Percentiles rank a stretch among this genome's conserved stretches.
These are phyloP conservation scores for Pleurostoma richardsiae DNA, from an alignment of 2,329 filamentous ascomycete species.

Conservation along the genomic window DNA sequence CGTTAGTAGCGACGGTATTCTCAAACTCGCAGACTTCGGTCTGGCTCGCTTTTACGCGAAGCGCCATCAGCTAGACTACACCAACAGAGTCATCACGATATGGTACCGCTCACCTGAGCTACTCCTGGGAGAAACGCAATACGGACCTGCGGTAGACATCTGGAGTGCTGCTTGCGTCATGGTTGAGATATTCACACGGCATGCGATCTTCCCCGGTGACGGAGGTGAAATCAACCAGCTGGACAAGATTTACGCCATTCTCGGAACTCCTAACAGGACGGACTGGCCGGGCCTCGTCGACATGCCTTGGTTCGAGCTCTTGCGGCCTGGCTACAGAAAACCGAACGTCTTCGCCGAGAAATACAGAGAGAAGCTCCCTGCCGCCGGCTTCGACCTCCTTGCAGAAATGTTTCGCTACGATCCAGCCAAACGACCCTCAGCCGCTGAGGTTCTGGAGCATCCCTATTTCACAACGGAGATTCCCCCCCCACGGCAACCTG, in stretches of 20 bases:
- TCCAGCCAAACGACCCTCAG: slow-evolving; percentile 75
- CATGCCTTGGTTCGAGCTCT: slow-evolving; percentile 94
- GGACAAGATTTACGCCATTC: slow-evolving; percentile 89
- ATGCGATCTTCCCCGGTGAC: slow-evolving; percentile 92
- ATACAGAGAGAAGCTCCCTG: slow-evolving; percentile 72
- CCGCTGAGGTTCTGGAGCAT: slow-evolving; percentile 79
- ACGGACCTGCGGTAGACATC: slow-evolving; percentile 85
- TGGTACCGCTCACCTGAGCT: slow-evolving; percentile 94
- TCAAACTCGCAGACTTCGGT: slow-evolving; percentile 95
- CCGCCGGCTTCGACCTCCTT: slow-evolving; percentile 78
- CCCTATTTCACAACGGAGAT: slow-evolving; percentile 83
- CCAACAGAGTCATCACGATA: slow-evolving; percentile 96
- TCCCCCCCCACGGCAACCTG: slow-evolving; percentile 69
- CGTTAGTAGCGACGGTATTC: slow-evolving; percentile 79
- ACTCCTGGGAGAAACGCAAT: slow-evolving; percentile 84
- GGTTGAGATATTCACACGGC: slow-evolving; percentile 90
- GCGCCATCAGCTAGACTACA: slow-evolving; percentile 86
- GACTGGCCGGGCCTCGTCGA: slow-evolving; percentile 91
- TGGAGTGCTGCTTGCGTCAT: slow-evolving; percentile 98
- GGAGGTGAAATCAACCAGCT: slow-evolving; percentile 94
- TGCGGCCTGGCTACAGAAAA: slow-evolving; percentile 71
- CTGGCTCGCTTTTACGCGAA: slow-evolving; percentile 96
- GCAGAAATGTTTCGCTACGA: slow-evolving; percentile 85
- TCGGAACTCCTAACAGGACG: slow-evolving; percentile 78
- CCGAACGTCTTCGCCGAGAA: slow-evolving; percentile 75